Base-by-base conservation (phyloP, 768 basidiomycete species). In the Amanita rimosa region DNA sequence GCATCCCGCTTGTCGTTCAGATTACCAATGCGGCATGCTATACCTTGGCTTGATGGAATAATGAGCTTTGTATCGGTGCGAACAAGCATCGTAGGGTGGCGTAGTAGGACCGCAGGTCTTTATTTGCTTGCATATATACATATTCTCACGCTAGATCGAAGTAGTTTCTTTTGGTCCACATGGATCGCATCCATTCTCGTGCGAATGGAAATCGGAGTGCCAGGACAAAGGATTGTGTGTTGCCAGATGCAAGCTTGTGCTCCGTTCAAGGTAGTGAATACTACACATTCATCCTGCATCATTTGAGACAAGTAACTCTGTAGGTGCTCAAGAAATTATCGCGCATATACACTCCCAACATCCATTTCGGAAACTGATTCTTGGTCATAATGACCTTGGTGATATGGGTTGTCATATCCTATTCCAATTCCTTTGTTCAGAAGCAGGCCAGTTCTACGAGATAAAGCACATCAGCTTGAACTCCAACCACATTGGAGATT, bases 381-480 rank as follows among this genome's bases (percentile, higher is more conserved):
- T 83, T 19, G 74, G 76, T 6, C 67, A 77, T 48, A 84, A 82
- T 56, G 55, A 64, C 17, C 68, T 85, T 7, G 73, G 73, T 7
- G 76, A 82, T 56, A 70, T 74, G 11, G 83, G 83, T 29, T 78
- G 75, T 48, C 59, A 67, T 22, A 63, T 66, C 19, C 62, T 85
- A 7, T 79, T 83, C 57, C 61, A 62, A 14, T 83, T 76, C 56
- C 65, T 85, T 6, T 51, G 62, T 22, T 81, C 82, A 9, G 58
- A 64, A 4, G 60, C 64, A 14, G 80, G 77, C 16, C 61, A 63
- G 50, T 62, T 59, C 49, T 68, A 77, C 54, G 59, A 58, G 41
- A 70, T 85, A 48, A 61, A 64, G 1, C 75, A 81, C 54, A 75
- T 85, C 27, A 73, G 68, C 52, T 66, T 85, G 48, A 81, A 79